Evolutionary conservation across 2,329 filamentous ascomycete species (phyloP).

Genomic region (Phoma sp.): DNA sequence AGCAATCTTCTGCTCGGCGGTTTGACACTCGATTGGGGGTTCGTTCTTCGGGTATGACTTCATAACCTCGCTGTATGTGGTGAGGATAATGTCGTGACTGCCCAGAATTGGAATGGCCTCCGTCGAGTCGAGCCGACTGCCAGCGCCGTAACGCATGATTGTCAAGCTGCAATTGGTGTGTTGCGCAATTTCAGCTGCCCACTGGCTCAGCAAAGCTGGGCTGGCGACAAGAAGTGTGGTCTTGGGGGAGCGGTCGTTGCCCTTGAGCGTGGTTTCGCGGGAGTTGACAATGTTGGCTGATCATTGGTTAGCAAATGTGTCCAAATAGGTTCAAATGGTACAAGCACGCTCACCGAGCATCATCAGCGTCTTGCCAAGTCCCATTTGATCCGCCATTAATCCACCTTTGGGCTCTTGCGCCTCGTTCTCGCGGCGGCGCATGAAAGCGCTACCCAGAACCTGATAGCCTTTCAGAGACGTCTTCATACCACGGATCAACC

Average conservation of each 20-base stretch:
- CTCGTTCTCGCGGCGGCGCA: slow-evolving; percentile 60
- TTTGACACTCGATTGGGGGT: slow-evolving; percentile 47
- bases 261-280: slow-evolving; percentile 31
- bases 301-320: slow-evolving; percentile 16
- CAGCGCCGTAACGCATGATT: slow-evolving; percentile 39
- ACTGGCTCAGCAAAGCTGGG: slow-evolving; percentile 51
- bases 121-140: slow-evolving; percentile 35
- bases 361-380: slow-evolving; percentile 52
- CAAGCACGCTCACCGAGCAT: slow-evolving; percentile 38
- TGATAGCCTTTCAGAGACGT: slow-evolving; percentile 59
- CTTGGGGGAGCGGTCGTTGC: slow-evolving; percentile 12
- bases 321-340: no score
- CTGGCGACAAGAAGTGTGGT: slow-evolving; percentile 55
- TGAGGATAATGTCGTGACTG: slow-evolving; percentile 47
- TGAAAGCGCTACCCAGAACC: slow-evolving; percentile 61
- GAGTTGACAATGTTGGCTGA: slow-evolving; percentile 54
- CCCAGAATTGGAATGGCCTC: slow-evolving; percentile 17
- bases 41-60: slow-evolving; percentile 53
- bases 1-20: slow-evolving; percentile 48
- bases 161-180: slow-evolving; percentile 31
- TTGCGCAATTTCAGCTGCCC: slow-evolving; percentile 43
- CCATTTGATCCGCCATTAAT: slow-evolving; percentile 54
- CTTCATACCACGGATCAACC: slow-evolving; percentile 59
- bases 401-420: slow-evolving; percentile 48
- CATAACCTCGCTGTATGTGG: slow-evolving; percentile 54